Conservation (phyloP, 345 rosid genomes). For the Alliaria petiolata region DNA sequence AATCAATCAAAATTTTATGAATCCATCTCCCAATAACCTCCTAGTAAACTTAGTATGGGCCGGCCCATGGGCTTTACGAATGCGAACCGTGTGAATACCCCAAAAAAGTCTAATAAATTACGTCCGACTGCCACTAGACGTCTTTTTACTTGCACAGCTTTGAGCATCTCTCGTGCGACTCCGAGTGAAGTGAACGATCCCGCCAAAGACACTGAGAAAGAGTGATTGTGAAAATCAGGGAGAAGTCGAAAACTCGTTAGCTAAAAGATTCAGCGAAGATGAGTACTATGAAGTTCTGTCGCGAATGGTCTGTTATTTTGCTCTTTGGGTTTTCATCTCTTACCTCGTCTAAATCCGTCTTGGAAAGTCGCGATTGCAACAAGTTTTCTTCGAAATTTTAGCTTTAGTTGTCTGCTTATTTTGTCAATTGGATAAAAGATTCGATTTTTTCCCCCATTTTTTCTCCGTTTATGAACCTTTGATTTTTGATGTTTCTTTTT, state of each 20-base stretch:
- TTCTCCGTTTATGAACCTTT: not conserved
- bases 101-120: not conserved
- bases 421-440: constrained; percentile 5
- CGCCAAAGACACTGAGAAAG: constrained; percentile 13
- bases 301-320: constrained; percentile 56
- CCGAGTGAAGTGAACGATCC: constrained; percentile 2
- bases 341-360: not conserved
- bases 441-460: not conserved
- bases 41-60: not conserved
- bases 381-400: not conserved
- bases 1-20: too few relatives aligned
- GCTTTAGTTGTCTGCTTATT: not conserved
- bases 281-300: constrained; percentile 91
- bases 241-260: not conserved
- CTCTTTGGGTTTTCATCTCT: not conserved
- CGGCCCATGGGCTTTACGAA: constrained; percentile 15
- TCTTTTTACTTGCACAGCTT: not conserved
- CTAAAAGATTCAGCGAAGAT: constrained; percentile 32
- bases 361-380: not conserved
- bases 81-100: not conserved
- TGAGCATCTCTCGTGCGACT: not conserved
- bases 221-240: not conserved
- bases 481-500: not conserved
- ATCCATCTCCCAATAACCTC: too few relatives aligned
- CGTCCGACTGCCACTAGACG: not conserved